phyloP scores from a whole-genome alignment of 2,329 filamentous ascomycete genomes.

The Coniochaeta sp. region DNA sequence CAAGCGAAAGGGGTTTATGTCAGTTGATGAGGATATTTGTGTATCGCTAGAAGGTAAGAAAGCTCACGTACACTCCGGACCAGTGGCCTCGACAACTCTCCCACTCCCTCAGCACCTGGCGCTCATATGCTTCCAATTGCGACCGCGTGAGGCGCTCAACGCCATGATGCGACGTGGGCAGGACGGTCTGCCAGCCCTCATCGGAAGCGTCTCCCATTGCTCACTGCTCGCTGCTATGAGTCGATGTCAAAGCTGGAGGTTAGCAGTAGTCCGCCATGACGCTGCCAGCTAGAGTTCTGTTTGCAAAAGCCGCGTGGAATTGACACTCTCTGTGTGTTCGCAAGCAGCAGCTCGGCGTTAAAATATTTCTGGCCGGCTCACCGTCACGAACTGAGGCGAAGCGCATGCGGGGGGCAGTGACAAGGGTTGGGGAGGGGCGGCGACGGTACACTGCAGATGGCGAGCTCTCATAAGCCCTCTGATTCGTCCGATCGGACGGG shows the following conservation, averaged over 20 bases:
- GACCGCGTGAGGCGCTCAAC: slow-evolving; percentile 15
- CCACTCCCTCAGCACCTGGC: slow-evolving; percentile 18
- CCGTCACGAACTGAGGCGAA: neutral
- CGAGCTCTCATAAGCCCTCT: neutral
- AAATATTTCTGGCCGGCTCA: neutral
- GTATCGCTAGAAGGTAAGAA: neutral
- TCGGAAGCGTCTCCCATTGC: slow-evolving; percentile 9
- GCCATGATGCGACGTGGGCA: slow-evolving; percentile 16
- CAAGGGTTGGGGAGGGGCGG: neutral
- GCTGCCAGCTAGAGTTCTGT: neutral
- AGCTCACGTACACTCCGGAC: slow-evolving; percentile 17
- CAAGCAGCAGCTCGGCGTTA: neutral
- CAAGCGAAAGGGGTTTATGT: slow-evolving; percentile 7
- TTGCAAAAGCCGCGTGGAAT: neutral
- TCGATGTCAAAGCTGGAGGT: neutral
- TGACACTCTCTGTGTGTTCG: neutral
- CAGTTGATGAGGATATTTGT: neutral
- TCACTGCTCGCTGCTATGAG: neutral
- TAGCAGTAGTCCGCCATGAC: neutral
- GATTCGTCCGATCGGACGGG: neutral
- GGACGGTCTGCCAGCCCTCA: slow-evolving; percentile 20
- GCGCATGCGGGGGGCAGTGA: neutral
- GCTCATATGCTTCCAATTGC: slow-evolving; percentile 19
- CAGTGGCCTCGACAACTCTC: slow-evolving; percentile 17
- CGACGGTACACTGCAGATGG: neutral